A percentile compares a stretch with the other conserved stretches of the same genome.
Evolutionary conservation across 768 basidiomycete species (phyloP).

Genomic region (Holtermanniella nyarrowii): DNA sequence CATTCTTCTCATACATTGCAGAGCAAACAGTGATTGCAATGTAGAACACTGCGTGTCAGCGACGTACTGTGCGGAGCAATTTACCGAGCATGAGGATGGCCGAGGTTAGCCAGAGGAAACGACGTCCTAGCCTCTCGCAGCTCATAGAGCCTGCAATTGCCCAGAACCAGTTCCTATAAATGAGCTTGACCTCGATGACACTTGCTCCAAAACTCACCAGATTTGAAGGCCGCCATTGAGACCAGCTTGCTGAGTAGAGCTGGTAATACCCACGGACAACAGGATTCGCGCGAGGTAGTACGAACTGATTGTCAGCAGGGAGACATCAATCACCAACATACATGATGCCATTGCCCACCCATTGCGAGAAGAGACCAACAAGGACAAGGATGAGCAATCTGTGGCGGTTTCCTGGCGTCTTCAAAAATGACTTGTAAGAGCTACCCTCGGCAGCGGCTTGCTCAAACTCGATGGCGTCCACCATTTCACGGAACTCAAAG

Average conservation of each 20-base stretch:
- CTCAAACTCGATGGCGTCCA: slow-evolving; percentile 57
- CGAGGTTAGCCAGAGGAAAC: slow-evolving; percentile 17
- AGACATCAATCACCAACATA: slow-evolving; percentile 63
- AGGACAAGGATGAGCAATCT: slow-evolving; percentile 59
- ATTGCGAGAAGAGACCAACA: slow-evolving; percentile 62
- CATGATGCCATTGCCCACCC: slow-evolving; percentile 52
- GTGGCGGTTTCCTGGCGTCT: slow-evolving; percentile 57
- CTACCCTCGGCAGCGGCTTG: slow-evolving; percentile 48
- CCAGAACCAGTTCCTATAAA: slow-evolving; percentile 6
- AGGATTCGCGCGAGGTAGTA: slow-evolving; percentile 72
- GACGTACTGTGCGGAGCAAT: neutral
- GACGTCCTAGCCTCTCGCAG: slow-evolving; percentile 24
- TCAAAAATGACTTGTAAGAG: slow-evolving; percentile 50
- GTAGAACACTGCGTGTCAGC: neutral
- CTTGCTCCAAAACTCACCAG: no score
- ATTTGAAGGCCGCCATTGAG: slow-evolving; percentile 69
- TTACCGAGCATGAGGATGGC: slow-evolving; percentile 13
- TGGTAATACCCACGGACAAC: slow-evolving; percentile 38
- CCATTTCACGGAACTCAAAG: slow-evolving; percentile 48
- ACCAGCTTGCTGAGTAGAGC: slow-evolving; percentile 50
- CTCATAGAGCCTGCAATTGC: neutral
- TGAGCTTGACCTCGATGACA: neutral
- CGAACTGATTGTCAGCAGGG: slow-evolving; percentile 54
- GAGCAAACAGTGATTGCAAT: neutral
- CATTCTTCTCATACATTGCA: neutral